Evolutionary conservation across 805 yeast species (phyloP).

Genomic region (Deakozyma indianensis): DNA sequence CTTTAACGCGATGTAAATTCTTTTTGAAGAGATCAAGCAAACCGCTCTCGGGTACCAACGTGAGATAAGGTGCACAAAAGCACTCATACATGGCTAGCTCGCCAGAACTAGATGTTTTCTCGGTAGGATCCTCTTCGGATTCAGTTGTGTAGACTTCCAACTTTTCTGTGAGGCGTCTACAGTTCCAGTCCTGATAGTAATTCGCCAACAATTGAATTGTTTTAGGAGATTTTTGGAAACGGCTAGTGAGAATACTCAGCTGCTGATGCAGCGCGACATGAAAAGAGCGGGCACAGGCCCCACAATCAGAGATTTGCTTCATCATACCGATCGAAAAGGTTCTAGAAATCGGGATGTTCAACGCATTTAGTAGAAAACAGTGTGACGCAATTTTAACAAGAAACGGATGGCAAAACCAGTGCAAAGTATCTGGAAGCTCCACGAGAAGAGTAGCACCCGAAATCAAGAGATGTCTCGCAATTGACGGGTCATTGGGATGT

Average conservation of each 20-base stretch:
- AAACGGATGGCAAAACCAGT: neutral
- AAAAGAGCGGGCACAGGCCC: neutral
- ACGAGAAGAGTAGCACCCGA: neutral
- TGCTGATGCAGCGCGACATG: neutral
- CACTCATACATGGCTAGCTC: neutral
- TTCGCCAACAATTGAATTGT: neutral
- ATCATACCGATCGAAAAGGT: neutral
- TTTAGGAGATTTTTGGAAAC: neutral
- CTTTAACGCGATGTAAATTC: neutral
- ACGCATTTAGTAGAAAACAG: neutral
- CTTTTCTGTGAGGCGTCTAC: neutral
- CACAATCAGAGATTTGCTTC: neutral
- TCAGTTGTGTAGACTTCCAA: no score
- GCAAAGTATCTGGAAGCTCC: neutral
- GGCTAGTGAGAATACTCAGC: neutral
- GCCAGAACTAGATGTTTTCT: no score
- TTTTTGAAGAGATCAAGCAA: neutral
- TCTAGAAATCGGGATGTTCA: neutral
- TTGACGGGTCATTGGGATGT: neutral
- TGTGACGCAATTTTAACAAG: neutral
- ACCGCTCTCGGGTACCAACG: neutral
- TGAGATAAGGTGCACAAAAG: neutral
- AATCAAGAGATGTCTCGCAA: neutral
- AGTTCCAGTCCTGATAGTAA: neutral
- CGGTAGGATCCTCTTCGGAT: no score